These are phyloP conservation scores for Phaffomyces antillensis DNA, from an alignment of 805 yeast genomes.

Conservation along the genomic window DNA sequence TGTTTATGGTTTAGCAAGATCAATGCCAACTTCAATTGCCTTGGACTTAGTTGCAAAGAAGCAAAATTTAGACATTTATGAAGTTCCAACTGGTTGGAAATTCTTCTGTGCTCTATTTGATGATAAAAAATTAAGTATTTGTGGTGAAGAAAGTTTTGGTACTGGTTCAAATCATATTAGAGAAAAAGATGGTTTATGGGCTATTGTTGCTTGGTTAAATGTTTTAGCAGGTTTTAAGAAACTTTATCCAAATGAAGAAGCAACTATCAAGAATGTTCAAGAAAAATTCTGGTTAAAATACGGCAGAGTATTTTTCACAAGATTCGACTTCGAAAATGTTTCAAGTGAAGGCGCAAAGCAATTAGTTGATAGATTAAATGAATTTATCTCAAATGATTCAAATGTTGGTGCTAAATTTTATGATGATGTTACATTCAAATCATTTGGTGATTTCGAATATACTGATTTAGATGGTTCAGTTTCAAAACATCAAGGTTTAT, in stretches of 20 bases:
- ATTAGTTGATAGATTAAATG: slow-evolving; percentile 49
- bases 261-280: slow-evolving; percentile 76
- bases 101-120: slow-evolving; percentile 95
- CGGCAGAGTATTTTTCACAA: slow-evolving; percentile 95
- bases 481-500: slow-evolving; percentile 82
- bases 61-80: slow-evolving; percentile 71
- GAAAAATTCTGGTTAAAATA: slow-evolving; percentile 81
- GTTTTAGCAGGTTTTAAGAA: slow-evolving; percentile 79
- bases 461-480: slow-evolving; percentile 94
- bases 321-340: slow-evolving; percentile 90
- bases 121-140: slow-evolving; percentile 85
- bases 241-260: slow-evolving; percentile 45
- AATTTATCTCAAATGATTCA: slow-evolving; percentile 28
- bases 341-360: slow-evolving; percentile 65
- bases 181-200: slow-evolving; percentile 98
- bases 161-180: slow-evolving; percentile 97
- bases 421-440: slow-evolving; percentile 46
- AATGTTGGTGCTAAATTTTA: slow-evolving; percentile 46
- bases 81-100: slow-evolving; percentile 99
- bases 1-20: slow-evolving; percentile 87
- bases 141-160: slow-evolving; percentile 98
- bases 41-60: slow-evolving; percentile 82
- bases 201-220: slow-evolving; percentile 94
- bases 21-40: slow-evolving; percentile 97
- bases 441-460: slow-evolving; percentile 84